Percentiles rank a stretch among this genome's conserved stretches.
Evolutionary conservation across 257 asterid species (phyloP).

Genomic region (Vinca minor): DNA sequence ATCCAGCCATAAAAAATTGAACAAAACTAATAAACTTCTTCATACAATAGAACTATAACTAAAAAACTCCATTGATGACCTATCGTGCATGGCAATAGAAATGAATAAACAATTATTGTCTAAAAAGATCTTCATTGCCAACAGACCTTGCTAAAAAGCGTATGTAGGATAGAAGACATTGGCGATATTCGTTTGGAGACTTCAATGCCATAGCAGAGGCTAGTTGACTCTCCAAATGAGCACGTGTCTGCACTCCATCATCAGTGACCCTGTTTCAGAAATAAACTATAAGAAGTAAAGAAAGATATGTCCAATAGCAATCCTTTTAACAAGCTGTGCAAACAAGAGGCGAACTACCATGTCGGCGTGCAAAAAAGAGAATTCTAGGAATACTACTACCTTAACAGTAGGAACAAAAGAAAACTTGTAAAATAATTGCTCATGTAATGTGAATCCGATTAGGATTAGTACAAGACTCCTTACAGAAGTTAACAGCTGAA

Average conservation of each 20-base stretch:
- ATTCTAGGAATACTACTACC: neutral
- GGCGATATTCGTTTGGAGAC: constrained; percentile 87
- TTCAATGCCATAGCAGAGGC: constrained; percentile 86
- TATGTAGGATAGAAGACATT: constrained; percentile 72
- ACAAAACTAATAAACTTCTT: no score
- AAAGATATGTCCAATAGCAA: neutral
- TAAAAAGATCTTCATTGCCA: neutral
- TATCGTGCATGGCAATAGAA: neutral
- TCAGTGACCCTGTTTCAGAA: constrained; percentile 68
- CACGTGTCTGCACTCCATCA: constrained; percentile 91
- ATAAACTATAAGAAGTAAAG: constrained; percentile 11
- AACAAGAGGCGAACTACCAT: neutral
- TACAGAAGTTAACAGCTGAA: neutral
- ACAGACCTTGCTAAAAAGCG: constrained; percentile 87
- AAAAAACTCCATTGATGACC: neutral
- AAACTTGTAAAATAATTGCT: neutral
- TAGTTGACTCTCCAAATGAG: constrained; percentile 90
- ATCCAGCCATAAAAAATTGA: no score
- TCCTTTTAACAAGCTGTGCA: constrained; percentile 1
- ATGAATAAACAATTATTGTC: neutral
- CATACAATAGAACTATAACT: no score
- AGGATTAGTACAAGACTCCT: neutral
- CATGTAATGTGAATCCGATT: neutral
- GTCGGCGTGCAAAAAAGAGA: neutral
- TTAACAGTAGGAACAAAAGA: neutral